phyloP scores from a whole-genome alignment of 1,284 basidiomycete genomes.

The Bjerkandera adusta region DNA sequence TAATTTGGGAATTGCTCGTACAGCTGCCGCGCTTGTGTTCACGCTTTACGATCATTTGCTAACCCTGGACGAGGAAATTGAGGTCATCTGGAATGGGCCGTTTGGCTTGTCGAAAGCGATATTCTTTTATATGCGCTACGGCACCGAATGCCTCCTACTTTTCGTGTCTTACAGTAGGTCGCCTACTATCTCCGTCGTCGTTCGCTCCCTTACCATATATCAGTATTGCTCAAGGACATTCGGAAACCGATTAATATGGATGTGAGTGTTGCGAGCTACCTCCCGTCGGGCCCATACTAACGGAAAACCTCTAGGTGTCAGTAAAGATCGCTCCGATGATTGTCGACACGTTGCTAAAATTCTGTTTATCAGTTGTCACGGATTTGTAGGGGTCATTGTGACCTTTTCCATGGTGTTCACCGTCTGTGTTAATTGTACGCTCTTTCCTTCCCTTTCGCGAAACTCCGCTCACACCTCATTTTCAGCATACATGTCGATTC shows the following conservation, averaged over 20 bases:
- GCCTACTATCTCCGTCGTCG: neutral
- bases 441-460: neutral
- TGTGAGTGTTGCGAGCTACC: neutral
- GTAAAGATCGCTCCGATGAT: no score
- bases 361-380: no score
- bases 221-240: neutral
- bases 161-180: neutral
- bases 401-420: neutral
- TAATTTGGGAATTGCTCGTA: neutral
- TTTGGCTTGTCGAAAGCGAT: neutral
- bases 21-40: neutral
- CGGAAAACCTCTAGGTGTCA: no score
- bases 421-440: neutral
- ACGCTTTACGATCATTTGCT: neutral
- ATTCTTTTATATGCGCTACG: neutral
- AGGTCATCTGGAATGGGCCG: neutral
- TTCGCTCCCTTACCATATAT: neutral
- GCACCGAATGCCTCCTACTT: neutral
- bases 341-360: no score
- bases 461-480: neutral
- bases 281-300: no score
- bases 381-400: neutral
- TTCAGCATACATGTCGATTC: neutral
- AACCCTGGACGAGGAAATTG: neutral
- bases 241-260: neutral